Percentiles rank a stretch among this genome's conserved stretches.
Evolutionary conservation across 75 land plant genomes (phyloP).

Genomic region (Isoetes taiwanensis): DNA sequence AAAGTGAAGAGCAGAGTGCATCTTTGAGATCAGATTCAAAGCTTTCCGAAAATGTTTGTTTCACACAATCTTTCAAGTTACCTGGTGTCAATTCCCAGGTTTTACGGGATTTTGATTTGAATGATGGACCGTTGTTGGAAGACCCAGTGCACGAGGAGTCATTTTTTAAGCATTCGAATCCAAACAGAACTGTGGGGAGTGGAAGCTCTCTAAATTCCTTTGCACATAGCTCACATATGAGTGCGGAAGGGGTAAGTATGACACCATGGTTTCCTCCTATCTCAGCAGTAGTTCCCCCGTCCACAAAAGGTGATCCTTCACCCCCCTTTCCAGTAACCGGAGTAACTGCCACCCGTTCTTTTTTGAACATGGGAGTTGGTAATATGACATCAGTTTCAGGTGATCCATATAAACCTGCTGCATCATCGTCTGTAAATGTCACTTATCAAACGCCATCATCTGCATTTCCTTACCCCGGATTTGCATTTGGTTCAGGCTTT

Average conservation of each 20-base stretch:
- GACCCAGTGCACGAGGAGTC: conserved; percentile 37
- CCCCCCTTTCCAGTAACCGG: conserved; percentile 4
- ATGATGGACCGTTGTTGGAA: conserved; percentile 71
- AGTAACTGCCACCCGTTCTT: conserved; percentile 11
- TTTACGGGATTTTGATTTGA: conserved; percentile 64
- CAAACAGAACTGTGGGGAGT: too few relatives aligned
- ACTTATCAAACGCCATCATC: conserved; percentile 28
- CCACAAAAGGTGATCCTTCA: too few relatives aligned
- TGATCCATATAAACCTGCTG: conserved; percentile 37
- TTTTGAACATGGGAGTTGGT: too few relatives aligned
- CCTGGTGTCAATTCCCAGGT: conserved; percentile 8
- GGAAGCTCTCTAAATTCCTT: conserved; percentile 18
- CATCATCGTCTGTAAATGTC: conserved; percentile 45
- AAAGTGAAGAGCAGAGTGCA: conserved; percentile 29
- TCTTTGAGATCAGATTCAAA: too few relatives aligned
- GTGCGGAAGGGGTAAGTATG: conserved; percentile 32
- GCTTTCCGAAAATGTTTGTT: conserved; percentile 14
- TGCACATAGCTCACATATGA: conserved; percentile 30
- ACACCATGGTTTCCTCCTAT: conserved; percentile 67
- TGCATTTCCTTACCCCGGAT: conserved; percentile 40
- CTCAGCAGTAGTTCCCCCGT: neutral
- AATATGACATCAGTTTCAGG: too few relatives aligned
- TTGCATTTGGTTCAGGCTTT: conserved; percentile 40
- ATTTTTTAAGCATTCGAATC: conserved; percentile 9
- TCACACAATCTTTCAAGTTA: conserved; percentile 26